Base-by-base conservation (phyloP, 1,139 yeast species). In the Entelexis paramagnoliae region DNA sequence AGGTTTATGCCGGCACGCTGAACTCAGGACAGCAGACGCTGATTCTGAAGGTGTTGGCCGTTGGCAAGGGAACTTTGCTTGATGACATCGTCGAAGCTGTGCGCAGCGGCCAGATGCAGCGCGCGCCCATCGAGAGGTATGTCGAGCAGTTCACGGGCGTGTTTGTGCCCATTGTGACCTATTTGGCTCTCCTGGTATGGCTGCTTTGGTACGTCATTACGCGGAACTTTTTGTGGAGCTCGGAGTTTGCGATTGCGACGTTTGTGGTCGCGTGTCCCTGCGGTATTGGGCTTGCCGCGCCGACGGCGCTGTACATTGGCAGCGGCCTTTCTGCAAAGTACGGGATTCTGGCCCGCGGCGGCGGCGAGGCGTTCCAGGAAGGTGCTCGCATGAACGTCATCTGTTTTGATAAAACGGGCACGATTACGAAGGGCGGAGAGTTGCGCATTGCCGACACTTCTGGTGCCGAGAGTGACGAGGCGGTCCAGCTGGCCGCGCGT, bases 181-280 rank as follows among this genome's bases (percentile, higher is more conserved):
- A 74, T 4, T 59, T 82, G 14, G 86, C 91, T 0, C 66, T 82
- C 4, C 8, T 71, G 0, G 82, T 86, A 0, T 83, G 88, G 83
- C 60, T 80, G 7, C 69, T 82, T 14, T 83, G 93, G 93, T 64
- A 83, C 20, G 86, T 85, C 1, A 34, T 49, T 22, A 82, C 89
- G 88, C 68, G 76, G 0, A 47, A 49, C 26, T 47, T 49, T 4
- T 77, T 82, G 17, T 83, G 91, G 89, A 79, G 89, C 0, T 70
- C 83, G 54, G 81, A 83, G 59, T 83, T 83, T 66, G 78, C 89
- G 0, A 81, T 83, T 59, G 78, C 91, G 0, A 91, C 84, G 6
- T 82, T 84, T 68, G 93, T 80, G 9, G 88, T 87, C 46, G 95
- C 95, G 0, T 87, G 95, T 65, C 96, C 96, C 1, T 87, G 95